Percentiles rank a stretch among this genome's conserved stretches.
phyloP scores from a whole-genome alignment of 2,329 filamentous ascomycete genomes.

The Verticillium klebahnii region DNA sequence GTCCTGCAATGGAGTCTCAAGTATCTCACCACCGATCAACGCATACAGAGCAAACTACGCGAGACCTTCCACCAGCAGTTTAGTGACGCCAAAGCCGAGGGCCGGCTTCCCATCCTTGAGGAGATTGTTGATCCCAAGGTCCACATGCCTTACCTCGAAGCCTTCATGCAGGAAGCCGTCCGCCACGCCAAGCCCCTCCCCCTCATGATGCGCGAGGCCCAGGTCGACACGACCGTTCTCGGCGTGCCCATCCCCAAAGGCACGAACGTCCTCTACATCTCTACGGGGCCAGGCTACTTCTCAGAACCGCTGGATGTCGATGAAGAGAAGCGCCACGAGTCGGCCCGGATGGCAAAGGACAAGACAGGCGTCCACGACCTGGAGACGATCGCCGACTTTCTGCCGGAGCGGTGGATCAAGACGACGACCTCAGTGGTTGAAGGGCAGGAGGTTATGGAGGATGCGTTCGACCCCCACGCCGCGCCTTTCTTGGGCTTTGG shows the following conservation, averaged over 20 bases:
- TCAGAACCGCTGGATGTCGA: constrained; percentile 1
- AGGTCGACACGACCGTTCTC: constrained; percentile 19
- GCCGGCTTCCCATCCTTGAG: constrained; percentile 14
- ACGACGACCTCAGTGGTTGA: background rate
- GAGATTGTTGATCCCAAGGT: constrained; percentile 15
- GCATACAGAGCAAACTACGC: constrained; percentile 21
- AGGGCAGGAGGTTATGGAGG: constrained; percentile 3
- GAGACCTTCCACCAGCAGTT: constrained; percentile 10
- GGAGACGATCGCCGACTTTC: constrained; percentile 7
- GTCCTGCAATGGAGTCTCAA: constrained; percentile 19
- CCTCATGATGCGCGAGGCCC: constrained; percentile 17
- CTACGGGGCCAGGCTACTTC: constrained; percentile 8
- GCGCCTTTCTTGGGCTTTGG: constrained; percentile 20
- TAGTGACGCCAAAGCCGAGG: constrained; percentile 10
- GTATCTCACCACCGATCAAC: constrained; percentile 12
- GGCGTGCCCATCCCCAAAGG: constrained; percentile 22
- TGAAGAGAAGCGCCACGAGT: constrained; percentile 13
- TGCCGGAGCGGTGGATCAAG: constrained; percentile 17
- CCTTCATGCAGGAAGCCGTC: constrained; percentile 22
- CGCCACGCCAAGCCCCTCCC: constrained; percentile 18
- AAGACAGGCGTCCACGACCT: constrained; percentile 5
- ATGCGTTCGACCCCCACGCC: constrained; percentile 16
- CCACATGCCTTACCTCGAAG: constrained; percentile 21
- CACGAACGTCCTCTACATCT: constrained; percentile 12
- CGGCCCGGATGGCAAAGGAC: background rate